phyloP scores from a whole-genome alignment of 805 yeast species.

The Spathaspora gorwiae region DNA sequence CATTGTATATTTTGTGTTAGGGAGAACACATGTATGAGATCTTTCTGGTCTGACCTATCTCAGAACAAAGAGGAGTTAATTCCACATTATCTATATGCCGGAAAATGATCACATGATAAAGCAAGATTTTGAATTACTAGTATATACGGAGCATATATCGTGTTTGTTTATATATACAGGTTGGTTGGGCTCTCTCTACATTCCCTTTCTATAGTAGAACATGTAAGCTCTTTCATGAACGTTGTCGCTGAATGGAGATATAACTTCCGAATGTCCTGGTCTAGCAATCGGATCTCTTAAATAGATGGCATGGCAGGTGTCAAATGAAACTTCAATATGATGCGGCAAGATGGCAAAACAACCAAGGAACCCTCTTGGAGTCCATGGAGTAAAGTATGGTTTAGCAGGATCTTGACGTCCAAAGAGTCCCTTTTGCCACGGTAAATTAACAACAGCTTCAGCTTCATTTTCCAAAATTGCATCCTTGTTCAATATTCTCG shows the following conservation, averaged over 20 bases:
- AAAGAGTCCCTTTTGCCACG: conserved; percentile 75
- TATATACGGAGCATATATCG: too few species aligned
- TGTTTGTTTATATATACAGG: too few species aligned
- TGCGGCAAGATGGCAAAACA: conserved; percentile 90
- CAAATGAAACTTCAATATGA: conserved; percentile 85
- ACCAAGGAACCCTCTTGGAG: conserved; percentile 87
- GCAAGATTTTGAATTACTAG: too few species aligned
- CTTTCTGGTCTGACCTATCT: too few species aligned
- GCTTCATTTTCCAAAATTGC: conserved; percentile 49
- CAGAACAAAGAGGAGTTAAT: too few species aligned
- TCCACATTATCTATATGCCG: too few species aligned
- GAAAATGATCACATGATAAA: too few species aligned
- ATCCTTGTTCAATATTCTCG: conserved; percentile 34
- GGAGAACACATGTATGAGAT: background rate
- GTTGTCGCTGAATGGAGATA: conserved; percentile 78
- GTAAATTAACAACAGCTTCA: conserved; percentile 51
- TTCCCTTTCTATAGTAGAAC: conserved; percentile 80
- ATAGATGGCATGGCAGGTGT: conserved; percentile 94
- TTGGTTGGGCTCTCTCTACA: conserved; percentile 17
- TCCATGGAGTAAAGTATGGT: conserved; percentile 95
- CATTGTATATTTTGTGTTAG: conserved; percentile 12
- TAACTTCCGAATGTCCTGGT: conserved; percentile 94
- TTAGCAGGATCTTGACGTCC: conserved; percentile 77
- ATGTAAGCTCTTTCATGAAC: conserved; percentile 91
- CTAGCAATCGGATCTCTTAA: conserved; percentile 95